Conservation (phyloP, 148 eudicot genomes). For the Heliosperma pusillum region DNA sequence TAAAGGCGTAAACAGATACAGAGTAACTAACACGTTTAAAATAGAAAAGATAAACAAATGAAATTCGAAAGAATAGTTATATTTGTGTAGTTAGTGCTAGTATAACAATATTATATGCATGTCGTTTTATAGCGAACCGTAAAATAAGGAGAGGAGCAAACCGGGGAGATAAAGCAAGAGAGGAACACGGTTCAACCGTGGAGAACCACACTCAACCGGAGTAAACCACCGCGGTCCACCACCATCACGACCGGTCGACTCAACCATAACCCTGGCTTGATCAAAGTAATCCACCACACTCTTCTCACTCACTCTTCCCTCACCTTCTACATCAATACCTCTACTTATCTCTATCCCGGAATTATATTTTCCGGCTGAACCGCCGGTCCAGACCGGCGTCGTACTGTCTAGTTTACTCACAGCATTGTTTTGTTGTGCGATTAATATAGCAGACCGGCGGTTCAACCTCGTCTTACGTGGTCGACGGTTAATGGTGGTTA, state of each 20-base stretch:
- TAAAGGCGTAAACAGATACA: too few species aligned
- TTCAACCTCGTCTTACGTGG: background rate
- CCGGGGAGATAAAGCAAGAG: constrained; percentile 64
- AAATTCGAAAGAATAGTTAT: too few species aligned
- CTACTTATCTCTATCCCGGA: background rate
- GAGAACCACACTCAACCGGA: constrained; percentile 44
- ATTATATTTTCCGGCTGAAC: background rate
- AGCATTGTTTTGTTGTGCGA: background rate
- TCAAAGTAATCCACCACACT: constrained; percentile 42
- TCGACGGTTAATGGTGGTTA: background rate
- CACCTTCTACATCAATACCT: constrained; percentile 23
- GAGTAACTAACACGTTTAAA: too few species aligned
- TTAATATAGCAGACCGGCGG: background rate
- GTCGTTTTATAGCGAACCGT: too few species aligned
- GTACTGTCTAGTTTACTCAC: background rate
- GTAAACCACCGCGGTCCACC: constrained; percentile 71
- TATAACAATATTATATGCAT: too few species aligned
- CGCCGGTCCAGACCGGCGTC: background rate
- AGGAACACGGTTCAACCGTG: constrained; percentile 38
- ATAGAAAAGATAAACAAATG: too few species aligned
- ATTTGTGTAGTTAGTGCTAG: too few species aligned
- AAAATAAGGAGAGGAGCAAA: constrained; percentile 2
- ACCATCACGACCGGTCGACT: constrained; percentile 31
- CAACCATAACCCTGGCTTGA: constrained; percentile 29
- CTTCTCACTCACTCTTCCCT: constrained; percentile 3